Evolutionary conservation across 208 protist species (phyloP).

Genomic region (Zelonia costaricensis): DNA sequence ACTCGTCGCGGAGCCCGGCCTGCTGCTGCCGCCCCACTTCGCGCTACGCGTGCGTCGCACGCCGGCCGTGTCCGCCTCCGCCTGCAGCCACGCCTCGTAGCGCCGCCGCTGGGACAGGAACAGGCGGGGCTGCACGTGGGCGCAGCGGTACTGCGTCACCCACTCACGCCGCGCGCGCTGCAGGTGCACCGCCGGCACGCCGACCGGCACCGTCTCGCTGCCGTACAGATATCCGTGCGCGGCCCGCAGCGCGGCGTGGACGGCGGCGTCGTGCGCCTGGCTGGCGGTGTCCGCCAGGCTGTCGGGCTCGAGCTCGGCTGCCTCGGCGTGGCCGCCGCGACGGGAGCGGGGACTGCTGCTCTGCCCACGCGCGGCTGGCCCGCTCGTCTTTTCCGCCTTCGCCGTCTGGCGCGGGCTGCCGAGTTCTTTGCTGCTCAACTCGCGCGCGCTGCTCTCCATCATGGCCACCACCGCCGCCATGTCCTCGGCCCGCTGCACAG

Average conservation of each 20-base stretch:
- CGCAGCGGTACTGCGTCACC: constrained; percentile 30
- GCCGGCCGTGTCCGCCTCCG: no score
- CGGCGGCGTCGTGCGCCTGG: constrained; percentile 19
- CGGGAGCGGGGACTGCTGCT: no score
- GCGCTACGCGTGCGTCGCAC: no score
- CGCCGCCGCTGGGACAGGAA: constrained; percentile 26
- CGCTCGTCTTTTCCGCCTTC: no score
- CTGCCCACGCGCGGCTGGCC: no score
- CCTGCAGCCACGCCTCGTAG: constrained; percentile 22
- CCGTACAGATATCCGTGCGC: constrained; percentile 44
- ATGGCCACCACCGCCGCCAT: neutral
- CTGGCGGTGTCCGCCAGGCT: neutral
- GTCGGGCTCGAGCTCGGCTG: neutral
- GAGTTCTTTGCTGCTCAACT: neutral
- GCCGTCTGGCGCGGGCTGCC: no score
- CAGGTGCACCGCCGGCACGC: constrained; percentile 37
- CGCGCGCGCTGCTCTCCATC: neutral
- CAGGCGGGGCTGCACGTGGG: constrained; percentile 28
- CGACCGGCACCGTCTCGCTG: constrained; percentile 36
- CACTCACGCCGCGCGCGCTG: constrained; percentile 40
- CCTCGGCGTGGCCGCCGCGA: neutral
- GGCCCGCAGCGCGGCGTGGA: constrained; percentile 21
- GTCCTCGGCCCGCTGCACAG: neutral
- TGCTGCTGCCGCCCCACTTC: no score
- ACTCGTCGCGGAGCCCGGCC: neutral